These are phyloP conservation scores for Teratosphaeriaceae sp. DNA, from an alignment of 2,329 filamentous ascomycete genomes.

Conservation along the genomic window DNA sequence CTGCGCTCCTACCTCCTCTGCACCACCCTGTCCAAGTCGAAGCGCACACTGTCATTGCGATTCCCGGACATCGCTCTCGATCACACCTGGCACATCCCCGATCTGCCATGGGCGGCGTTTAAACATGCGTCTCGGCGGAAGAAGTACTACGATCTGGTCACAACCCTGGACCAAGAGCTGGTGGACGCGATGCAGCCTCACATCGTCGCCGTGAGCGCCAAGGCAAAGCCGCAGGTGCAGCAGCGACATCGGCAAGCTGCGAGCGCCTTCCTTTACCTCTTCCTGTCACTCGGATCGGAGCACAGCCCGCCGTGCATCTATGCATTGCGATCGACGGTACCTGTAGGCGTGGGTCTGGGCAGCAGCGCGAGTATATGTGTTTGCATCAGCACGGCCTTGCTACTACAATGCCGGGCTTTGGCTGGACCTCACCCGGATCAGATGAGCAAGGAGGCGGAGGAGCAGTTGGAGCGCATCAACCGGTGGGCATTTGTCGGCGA, in stretches of 20 bases:
- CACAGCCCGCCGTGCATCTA: constrained; percentile 78
- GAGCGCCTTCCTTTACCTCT: constrained; percentile 84
- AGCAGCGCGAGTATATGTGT: constrained; percentile 94
- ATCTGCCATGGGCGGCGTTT: constrained; percentile 81
- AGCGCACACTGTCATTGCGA: constrained; percentile 75
- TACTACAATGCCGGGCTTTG: constrained; percentile 75
- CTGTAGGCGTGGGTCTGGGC: constrained; percentile 82
- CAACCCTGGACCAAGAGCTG: constrained; percentile 74
- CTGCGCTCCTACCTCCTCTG: constrained; percentile 95
- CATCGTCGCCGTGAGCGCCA: constrained; percentile 62
- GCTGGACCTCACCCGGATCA: constrained; percentile 90
- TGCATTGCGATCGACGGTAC: constrained; percentile 87
- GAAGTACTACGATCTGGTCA: constrained; percentile 81
- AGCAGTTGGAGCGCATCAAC: constrained; percentile 93
- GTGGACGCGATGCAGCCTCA: constrained; percentile 74
- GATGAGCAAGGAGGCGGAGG: constrained; percentile 74
- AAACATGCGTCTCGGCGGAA: constrained; percentile 80
- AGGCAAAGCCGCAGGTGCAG: constrained; percentile 61
- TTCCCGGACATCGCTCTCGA: constrained; percentile 87
- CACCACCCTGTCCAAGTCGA: constrained; percentile 87
- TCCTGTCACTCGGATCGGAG: constrained; percentile 75
- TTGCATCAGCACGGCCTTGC: constrained; percentile 74
- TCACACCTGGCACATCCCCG: constrained; percentile 91
- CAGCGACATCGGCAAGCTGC: constrained; percentile 74
- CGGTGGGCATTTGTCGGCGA: constrained; percentile 96